Evolutionary conservation across 2,329 filamentous ascomycete species (phyloP).

Genomic region (Tolypocladium tropicale): DNA sequence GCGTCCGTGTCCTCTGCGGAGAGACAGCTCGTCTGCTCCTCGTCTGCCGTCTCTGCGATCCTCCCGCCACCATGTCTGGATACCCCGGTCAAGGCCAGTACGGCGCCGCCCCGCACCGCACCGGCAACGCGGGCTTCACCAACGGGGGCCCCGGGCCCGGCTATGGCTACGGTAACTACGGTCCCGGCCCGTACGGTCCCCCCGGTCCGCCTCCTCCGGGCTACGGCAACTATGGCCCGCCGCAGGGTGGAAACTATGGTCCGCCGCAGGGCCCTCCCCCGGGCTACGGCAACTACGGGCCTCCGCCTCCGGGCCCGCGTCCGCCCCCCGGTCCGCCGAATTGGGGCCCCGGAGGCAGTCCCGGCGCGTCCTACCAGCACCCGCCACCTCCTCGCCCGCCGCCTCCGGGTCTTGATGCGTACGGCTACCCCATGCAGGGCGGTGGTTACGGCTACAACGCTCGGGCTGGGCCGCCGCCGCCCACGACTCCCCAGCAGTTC

Average conservation of each 20-base stretch:
- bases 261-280: constrained; percentile 9
- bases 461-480: constrained; percentile 31
- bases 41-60: neutral
- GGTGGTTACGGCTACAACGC: constrained; percentile 16
- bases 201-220: constrained; percentile 10
- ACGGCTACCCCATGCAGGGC: constrained; percentile 33
- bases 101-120: constrained; percentile 20
- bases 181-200: constrained; percentile 12
- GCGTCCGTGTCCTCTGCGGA: neutral
- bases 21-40: neutral
- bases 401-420: constrained; percentile 31
- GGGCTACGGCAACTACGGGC: constrained; percentile 12
- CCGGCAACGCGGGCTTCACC: constrained; percentile 14
- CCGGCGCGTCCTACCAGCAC: constrained; percentile 6
- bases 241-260: constrained; percentile 10
- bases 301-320: constrained; percentile 11
- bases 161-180: constrained; percentile 18
- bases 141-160: constrained; percentile 15
- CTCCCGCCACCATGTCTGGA: constrained; percentile 21
- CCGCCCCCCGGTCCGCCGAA: constrained; percentile 4
- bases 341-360: constrained; percentile 7
- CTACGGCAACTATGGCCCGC: constrained; percentile 12
- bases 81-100: constrained; percentile 31
- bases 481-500: constrained; percentile 43
- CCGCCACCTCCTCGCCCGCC: constrained; percentile 27